Conservation (phyloP, 2,329 filamentous ascomycete species). For the Didymella keratinophila region DNA sequence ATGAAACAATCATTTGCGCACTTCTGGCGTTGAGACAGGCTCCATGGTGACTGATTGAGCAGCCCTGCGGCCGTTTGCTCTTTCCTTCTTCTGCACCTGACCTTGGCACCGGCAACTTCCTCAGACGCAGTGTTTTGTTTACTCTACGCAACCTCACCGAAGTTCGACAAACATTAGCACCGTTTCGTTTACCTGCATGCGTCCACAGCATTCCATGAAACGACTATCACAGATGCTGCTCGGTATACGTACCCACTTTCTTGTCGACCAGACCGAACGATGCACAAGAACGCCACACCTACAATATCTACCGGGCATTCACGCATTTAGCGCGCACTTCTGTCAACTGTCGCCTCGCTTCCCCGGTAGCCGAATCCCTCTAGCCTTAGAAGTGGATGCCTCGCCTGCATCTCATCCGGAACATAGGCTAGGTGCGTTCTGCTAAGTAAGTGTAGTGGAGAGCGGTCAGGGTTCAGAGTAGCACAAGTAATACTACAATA, state of each 20-base stretch:
- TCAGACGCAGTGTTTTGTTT: neutral
- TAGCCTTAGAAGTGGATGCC: constrained; percentile 13
- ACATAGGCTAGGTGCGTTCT: constrained; percentile 9
- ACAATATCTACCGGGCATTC: neutral
- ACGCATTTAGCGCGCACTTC: constrained; percentile 9
- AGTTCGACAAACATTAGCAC: neutral
- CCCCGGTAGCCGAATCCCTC: constrained; percentile 7
- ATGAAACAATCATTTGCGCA: constrained; percentile 16
- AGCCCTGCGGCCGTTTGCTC: neutral
- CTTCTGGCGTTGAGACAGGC: neutral
- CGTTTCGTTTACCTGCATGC: neutral
- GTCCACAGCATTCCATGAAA: constrained; percentile 1
- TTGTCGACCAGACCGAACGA: neutral
- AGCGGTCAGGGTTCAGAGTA: neutral
- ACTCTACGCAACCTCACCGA: neutral
- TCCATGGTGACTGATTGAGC: neutral
- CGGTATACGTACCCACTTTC: neutral
- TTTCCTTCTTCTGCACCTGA: neutral
- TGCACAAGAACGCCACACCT: constrained; percentile 3
- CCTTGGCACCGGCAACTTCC: constrained; percentile 2
- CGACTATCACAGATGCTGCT: neutral
- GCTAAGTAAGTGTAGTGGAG: constrained; percentile 2
- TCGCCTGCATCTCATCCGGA: constrained; percentile 1
- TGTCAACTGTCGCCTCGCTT: constrained; percentile 9
- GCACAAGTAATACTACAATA: constrained; percentile 4